Conservation (phyloP, 2,329 filamentous ascomycete genomes). For the Fusarium redolens region DNA sequence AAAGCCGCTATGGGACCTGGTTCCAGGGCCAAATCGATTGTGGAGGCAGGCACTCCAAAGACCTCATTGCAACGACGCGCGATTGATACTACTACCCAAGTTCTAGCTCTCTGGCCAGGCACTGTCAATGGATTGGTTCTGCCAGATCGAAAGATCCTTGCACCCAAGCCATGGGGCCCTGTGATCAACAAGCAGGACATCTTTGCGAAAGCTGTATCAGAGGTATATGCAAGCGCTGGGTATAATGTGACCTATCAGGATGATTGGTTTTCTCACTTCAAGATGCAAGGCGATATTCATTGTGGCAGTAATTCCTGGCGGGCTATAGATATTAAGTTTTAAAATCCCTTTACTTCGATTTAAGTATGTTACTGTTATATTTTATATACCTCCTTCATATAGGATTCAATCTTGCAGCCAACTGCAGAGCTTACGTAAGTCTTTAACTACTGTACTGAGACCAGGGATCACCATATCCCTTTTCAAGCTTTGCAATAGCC, state of each 20-base stretch:
- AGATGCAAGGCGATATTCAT: conserved; percentile 43
- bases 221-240: conserved; percentile 37
- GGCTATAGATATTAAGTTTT: not conserved
- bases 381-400: no score
- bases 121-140: conserved; percentile 41
- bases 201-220: conserved; percentile 29
- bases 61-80: not conserved
- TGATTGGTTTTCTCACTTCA: conserved; percentile 45
- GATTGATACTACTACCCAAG: not conserved
- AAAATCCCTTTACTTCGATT: no score
- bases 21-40: conserved; percentile 21
- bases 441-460: no score
- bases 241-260: conserved; percentile 43
- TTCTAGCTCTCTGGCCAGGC: conserved; percentile 24
- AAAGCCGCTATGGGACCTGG: not conserved
- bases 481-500: no score
- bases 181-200: conserved; percentile 44
- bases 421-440: no score
- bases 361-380: no score
- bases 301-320: conserved; percentile 34
- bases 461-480: no score
- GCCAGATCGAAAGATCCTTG: conserved; percentile 17
- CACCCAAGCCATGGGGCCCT: conserved; percentile 44
- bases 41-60: conserved; percentile 15
- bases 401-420: no score